These are phyloP conservation scores for Elongisporangium anandrum DNA, from an alignment of 352 stramenopile genomes.

Conservation along the genomic window DNA sequence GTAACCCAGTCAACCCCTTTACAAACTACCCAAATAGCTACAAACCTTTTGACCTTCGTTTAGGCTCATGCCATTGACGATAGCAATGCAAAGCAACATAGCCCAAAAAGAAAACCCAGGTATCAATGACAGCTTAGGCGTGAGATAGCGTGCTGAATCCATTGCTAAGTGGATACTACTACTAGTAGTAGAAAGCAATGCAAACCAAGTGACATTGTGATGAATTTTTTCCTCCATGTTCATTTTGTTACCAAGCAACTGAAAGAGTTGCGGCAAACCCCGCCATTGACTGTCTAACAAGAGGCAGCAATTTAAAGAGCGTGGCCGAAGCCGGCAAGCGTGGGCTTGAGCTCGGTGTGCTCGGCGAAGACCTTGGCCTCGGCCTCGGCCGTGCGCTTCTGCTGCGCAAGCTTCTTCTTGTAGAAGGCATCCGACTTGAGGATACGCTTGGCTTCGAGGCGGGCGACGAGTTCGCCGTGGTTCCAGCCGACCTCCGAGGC, in stretches of 20 bases:
- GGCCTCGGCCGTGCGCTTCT: constrained; percentile 86
- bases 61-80: no score
- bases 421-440: constrained; percentile 97
- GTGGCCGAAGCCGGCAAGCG: constrained; percentile 75
- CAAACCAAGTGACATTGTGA: constrained; percentile 4
- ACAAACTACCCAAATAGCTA: no score
- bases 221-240: constrained; percentile 14
- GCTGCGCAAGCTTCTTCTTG: constrained; percentile 93
- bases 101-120: no score
- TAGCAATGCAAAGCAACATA: no score
- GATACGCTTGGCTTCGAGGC: constrained; percentile 92
- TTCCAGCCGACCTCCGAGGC: constrained; percentile 97
- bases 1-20: neutral
- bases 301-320: constrained; percentile 46
- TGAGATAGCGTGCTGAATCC: no score
- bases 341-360: constrained; percentile 84
- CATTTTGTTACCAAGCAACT: constrained; percentile 19
- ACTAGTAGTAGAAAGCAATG: no score
- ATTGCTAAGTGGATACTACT: no score
- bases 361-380: constrained; percentile 88
- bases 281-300: neutral
- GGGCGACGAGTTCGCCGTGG: constrained; percentile 93
- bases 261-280: constrained; percentile 1
- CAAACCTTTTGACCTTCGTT: no score
- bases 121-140: no score